phyloP scores from a whole-genome alignment of 441 rosid species.

The Mallotus japonicus region DNA sequence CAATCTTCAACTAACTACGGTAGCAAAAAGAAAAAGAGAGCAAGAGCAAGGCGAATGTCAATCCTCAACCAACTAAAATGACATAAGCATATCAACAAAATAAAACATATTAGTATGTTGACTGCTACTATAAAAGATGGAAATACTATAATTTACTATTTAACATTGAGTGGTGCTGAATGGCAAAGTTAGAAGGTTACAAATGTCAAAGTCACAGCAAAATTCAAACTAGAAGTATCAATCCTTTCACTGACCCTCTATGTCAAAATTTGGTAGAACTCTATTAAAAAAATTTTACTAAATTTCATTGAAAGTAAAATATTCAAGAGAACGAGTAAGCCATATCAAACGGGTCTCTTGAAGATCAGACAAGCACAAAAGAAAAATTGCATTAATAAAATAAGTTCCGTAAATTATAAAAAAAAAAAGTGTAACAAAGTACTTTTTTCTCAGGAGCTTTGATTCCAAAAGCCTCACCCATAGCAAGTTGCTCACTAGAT shows the following conservation, averaged over 20 bases:
- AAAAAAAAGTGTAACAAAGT: conserved; percentile 1
- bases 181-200: neutral
- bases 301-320: neutral
- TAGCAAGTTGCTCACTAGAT: conserved; percentile 82
- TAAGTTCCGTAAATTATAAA: neutral
- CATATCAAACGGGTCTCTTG: neutral
- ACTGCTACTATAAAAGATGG: neutral
- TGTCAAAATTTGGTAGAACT: neutral
- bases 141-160: neutral
- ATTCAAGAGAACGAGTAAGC: neutral
- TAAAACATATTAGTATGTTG: neutral
- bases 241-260: neutral
- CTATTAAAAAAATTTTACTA: neutral
- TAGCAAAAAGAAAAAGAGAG: neutral
- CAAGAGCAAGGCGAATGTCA: neutral
- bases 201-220: neutral
- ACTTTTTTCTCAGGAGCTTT: conserved; percentile 90
- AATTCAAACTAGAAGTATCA: neutral
- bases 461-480: conserved; percentile 96
- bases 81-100: conserved; percentile 5
- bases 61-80: conserved; percentile 2
- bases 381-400: conserved; percentile 4
- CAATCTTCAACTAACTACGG: neutral
- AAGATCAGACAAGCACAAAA: conserved; percentile 5
- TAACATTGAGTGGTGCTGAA: neutral